Percentiles rank a stretch among this genome's conserved stretches.
Evolutionary conservation across 2,329 filamentous ascomycete species (phyloP).

Genomic region (Fusarium duplospermum): DNA sequence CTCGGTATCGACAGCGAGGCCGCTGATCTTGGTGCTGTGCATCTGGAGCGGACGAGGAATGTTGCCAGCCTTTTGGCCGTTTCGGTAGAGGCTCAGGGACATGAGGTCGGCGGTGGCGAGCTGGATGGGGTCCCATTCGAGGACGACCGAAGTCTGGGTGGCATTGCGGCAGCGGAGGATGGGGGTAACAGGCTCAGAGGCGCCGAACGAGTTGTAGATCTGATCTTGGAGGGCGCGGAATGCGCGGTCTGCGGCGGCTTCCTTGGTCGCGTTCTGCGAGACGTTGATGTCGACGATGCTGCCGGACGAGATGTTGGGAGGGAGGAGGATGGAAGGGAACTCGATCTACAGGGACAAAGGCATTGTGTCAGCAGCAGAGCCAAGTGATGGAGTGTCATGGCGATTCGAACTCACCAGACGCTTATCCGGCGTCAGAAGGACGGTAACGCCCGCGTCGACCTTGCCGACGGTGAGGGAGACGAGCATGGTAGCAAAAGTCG

Average conservation of each 20-base stretch:
- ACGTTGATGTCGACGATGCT: conserved; percentile 99
- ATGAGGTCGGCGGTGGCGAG: conserved; percentile 92
- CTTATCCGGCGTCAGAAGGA: conserved; percentile 96
- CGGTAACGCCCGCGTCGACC: conserved; percentile 97
- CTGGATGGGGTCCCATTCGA: conserved; percentile 97
- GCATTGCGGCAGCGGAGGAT: conserved; percentile 93
- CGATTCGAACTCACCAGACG: conserved; percentile 75
- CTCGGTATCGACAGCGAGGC: conserved; percentile 94
- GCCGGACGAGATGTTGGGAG: conserved; percentile 92
- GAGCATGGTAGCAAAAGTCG: conserved; percentile 72
- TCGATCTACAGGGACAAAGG: conserved; percentile 76
- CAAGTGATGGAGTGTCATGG: background rate
- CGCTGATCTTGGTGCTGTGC: conserved; percentile 96
- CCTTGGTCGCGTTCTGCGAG: conserved; percentile 83
- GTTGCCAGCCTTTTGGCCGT: conserved; percentile 95
- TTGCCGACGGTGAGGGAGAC: conserved; percentile 99
- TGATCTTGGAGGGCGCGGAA: conserved; percentile 90
- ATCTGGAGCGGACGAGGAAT: conserved; percentile 90
- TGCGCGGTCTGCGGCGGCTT: conserved; percentile 76
- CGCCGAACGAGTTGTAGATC: conserved; percentile 89
- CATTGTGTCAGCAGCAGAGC: conserved; percentile 34
- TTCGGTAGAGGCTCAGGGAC: conserved; percentile 90
- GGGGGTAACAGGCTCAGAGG: conserved; percentile 79
- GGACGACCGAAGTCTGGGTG: conserved; percentile 96
- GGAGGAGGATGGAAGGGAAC: conserved; percentile 96